phyloP scores from a whole-genome alignment of 2,329 filamentous ascomycete genomes.

The Neopestalotiopsis sp. region DNA sequence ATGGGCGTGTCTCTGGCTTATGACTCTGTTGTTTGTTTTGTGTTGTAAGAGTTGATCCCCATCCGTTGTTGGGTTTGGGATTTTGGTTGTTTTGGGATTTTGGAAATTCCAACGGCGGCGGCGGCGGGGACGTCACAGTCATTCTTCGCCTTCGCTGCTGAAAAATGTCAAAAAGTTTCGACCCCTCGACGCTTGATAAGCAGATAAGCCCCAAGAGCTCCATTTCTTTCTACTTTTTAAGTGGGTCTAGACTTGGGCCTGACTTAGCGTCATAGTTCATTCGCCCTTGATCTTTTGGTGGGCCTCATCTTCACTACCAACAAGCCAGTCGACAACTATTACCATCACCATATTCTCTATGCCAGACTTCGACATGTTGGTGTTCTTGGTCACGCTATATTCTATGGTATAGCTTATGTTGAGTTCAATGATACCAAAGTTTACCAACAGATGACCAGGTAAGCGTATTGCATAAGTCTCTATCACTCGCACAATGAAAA shows the following conservation, averaged over 20 bases:
- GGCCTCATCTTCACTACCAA: background rate
- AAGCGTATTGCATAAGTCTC: no score
- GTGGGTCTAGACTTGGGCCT: background rate
- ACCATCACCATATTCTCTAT: background rate
- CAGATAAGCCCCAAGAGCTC: constrained; percentile 12
- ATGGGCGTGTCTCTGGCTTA: background rate
- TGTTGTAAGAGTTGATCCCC: background rate
- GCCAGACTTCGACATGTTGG: background rate
- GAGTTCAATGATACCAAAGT: no score
- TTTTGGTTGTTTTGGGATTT: background rate
- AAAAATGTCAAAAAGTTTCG: constrained; percentile 20
- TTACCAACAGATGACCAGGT: no score
- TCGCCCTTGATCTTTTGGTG: background rate
- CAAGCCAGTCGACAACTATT: no score
- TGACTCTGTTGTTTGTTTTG: background rate
- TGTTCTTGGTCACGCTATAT: background rate
- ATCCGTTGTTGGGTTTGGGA: background rate
- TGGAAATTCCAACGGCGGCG: background rate
- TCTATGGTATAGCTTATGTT: background rate
- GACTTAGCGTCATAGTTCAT: background rate
- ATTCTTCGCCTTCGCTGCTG: background rate
- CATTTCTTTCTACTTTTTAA: background rate
- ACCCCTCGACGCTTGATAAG: constrained; percentile 18
- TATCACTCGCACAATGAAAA: no score
- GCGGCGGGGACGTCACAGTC: constrained; percentile 14